Evolutionary conservation across 176 grass and related monocot species (phyloP), one percentile per base, ranked within the genome.

Genomic region (Juncus effusus): DNA sequence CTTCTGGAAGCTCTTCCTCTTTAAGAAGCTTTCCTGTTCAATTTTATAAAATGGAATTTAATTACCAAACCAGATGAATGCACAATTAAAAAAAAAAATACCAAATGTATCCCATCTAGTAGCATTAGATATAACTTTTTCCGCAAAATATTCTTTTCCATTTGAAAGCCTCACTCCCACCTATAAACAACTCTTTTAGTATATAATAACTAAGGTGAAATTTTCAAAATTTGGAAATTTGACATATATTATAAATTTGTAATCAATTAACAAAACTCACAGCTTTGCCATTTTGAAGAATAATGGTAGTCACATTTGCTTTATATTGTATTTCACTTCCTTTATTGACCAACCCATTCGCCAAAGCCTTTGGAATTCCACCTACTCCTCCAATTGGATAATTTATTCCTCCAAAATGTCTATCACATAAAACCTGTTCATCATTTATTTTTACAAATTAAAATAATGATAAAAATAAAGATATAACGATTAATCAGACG

Each of bases 71-170:
- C 10, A 69, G 55, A 55, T 54, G 54, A 55, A 14, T 54, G 35
- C 8, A 16, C 35, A 3, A 54, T 11, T 16, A 14, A 55, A 58
- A 73, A 55, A 58, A 73, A 42, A 54, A 72, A 80, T 90, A 96
- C 92, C 92, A 73, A 96, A 96, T 3, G 92, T 96, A 74, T 96
- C 92, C 92, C 92, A 96, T 96, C 92, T 88, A 6, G 92, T 96
- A 36, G 92, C 92, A 88, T 96, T 96, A 53, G 87, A 96, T 83
- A 96, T 96, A 61, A 96, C 82, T 14, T 87, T 91, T 77, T 13
- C 83, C 64, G 87, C 81, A 87, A 90, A 90, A 54, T 87, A 90
- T 45, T 96, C 78, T 62, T 87, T 88, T 70, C 87, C 84, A 79
- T 85, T 80, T 78, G 92, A 91, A 57, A 96, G 78, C 59, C 66